Evolutionary conservation across 2,329 filamentous ascomycete species (phyloP), one percentile per base, ranked within the genome.

Genomic region (Aspergillus niger): DNA sequence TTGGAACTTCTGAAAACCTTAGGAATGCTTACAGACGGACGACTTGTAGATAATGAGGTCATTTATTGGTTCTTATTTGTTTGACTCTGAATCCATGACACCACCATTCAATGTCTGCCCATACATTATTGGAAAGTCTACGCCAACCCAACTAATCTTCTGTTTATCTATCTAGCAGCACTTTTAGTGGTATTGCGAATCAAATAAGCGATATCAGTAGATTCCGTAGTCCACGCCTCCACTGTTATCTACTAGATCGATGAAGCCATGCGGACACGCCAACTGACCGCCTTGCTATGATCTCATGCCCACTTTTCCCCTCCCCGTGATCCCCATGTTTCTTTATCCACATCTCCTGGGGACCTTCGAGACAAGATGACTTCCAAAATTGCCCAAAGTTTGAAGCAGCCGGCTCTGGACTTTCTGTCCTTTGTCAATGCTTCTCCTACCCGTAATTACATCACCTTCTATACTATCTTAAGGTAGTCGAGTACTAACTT

Each of bases 401-500:
- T 67, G 56, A 64, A 76, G 57, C 70, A 75, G 60, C 72, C 86
- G 57, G 91, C 91, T 57, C 81, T 90, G 78, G 91, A 96, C 82
- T 97, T 97, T 77, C 80, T 97, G 73, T 89, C 91, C 79, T 97
- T 97, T 80, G 89, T 97, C 76, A 96, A 97, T 79, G 91, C 89
- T 65, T 97, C 93, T 60, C 95, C 95, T 11, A 96, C 93, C 56
- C 94, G 93, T 97, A 84, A 69, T 87, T 20, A 52, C 36, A 41
- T 51, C 41, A 52, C 47, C 43, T 43, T 20, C 41, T 60, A 32
- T 61, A 5, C 36, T n/a, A 36, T 13, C 11, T 5, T 13, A 36
- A 36, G 32, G 32, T 36, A 36, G 10, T 36, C 11, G 32, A 36
- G 13, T 36, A 11, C 32, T 36, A 11, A 36, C 32, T 44, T 15